phyloP scores from a whole-genome alignment of 768 basidiomycete genomes.

The Termitomyces sp. region DNA sequence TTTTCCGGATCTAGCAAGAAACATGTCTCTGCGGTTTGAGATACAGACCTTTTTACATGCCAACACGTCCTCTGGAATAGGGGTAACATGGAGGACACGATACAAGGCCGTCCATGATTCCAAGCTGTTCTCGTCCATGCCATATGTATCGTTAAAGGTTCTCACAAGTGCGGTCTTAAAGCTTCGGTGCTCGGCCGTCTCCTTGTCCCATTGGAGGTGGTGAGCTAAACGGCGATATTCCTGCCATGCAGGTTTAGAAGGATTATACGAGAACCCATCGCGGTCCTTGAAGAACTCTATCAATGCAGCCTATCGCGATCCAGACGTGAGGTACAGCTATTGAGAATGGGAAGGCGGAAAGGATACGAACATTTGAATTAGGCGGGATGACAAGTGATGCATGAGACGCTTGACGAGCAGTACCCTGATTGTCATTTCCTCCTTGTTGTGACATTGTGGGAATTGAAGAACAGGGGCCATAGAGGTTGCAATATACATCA shows the following conservation, averaged over 20 bases:
- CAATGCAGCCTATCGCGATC: not conserved
- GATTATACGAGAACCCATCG: conserved; percentile 16
- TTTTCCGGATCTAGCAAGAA: not conserved
- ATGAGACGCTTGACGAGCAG: not conserved
- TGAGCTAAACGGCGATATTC: conserved; percentile 23
- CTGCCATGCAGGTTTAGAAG: conserved; percentile 12
- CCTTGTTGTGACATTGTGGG: not conserved
- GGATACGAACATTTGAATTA: not conserved
- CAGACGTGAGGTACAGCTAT: too few species aligned
- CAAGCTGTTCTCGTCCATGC: conserved; percentile 24
- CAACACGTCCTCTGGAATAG: conserved; percentile 17
- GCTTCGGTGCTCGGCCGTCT: conserved; percentile 9
- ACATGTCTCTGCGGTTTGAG: too few species aligned
- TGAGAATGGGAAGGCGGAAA: too few species aligned
- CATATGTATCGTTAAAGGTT: conserved; percentile 29
- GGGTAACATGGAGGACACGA: conserved; percentile 18
- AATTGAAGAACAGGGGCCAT: too few species aligned
- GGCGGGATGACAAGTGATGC: too few species aligned
- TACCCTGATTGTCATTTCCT: not conserved
- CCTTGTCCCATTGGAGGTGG: conserved; percentile 11
- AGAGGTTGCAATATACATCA: not conserved
- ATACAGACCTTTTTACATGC: conserved; percentile 20
- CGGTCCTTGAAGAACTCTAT: conserved; percentile 17
- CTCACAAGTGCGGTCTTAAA: conserved; percentile 24
- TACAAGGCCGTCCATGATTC: conserved; percentile 25